Conservation (phyloP, 495 filamentous ascomycete species). For the Penicillium daleae region DNA sequence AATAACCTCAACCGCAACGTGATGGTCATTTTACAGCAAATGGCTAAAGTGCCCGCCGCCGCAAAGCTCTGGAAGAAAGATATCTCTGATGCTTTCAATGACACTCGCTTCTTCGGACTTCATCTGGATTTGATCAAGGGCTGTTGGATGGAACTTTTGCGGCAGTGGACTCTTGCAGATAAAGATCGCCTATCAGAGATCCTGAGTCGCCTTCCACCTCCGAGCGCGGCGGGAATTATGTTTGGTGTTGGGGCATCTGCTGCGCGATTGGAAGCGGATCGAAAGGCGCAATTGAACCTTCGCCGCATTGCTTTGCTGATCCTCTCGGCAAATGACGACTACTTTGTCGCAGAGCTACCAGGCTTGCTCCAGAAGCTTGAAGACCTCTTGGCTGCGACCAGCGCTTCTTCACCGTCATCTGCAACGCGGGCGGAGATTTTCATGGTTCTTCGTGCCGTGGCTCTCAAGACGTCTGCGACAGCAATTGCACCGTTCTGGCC, state of each 20-base stretch:
- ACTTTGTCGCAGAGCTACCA: conserved; percentile 75
- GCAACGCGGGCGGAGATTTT: conserved; percentile 86
- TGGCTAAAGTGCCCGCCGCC: conserved; percentile 73
- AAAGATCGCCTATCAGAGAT: conserved; percentile 88
- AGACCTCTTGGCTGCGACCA: conserved; percentile 84
- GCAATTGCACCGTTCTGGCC: conserved; percentile 89
- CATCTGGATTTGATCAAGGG: conserved; percentile 65
- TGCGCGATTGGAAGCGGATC: conserved; percentile 91
- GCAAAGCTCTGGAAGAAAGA: conserved; percentile 95
- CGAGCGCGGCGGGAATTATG: conserved; percentile 94
- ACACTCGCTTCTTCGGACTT: conserved; percentile 77
- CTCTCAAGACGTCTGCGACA: conserved; percentile 73
- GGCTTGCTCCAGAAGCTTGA: conserved; percentile 79
- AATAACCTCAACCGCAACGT: conserved; percentile 76
- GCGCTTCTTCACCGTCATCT: conserved; percentile 88
- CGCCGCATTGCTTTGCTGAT: conserved; percentile 78
- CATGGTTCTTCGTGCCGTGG: conserved; percentile 81
- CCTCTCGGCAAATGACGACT: conserved; percentile 72
- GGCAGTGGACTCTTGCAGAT: conserved; percentile 80
- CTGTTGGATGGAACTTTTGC: conserved; percentile 81
- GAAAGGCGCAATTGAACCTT: conserved; percentile 89
- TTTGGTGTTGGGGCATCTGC: conserved; percentile 96
- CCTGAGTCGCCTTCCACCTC: conserved; percentile 74
- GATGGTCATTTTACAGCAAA: conserved; percentile 74
- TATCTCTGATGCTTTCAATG: conserved; percentile 87